These are phyloP conservation scores for Rhizopogon vinicolor DNA, from an alignment of 768 basidiomycete species.

Conservation along the genomic window DNA sequence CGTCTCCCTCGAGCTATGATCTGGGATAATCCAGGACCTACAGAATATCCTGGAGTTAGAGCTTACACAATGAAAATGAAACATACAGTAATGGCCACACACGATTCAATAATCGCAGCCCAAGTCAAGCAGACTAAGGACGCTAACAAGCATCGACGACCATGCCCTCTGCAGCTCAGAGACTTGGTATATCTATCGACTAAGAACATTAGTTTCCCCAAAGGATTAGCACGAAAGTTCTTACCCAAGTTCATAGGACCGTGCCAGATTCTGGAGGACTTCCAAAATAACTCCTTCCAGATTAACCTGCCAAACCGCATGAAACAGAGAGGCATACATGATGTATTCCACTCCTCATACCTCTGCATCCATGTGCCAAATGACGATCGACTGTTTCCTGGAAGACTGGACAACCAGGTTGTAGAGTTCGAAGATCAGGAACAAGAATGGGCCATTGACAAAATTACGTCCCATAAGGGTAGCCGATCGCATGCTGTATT, in stretches of 20 bases:
- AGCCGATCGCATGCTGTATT: constrained; percentile 18
- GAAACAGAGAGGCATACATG: constrained; percentile 21
- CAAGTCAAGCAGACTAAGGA: constrained; percentile 19
- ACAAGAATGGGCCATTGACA: no score
- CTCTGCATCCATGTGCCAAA: constrained; percentile 28
- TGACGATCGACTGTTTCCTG: constrained; percentile 27
- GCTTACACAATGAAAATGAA: constrained; percentile 13
- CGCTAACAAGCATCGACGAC: constrained; percentile 16
- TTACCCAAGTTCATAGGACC: constrained; percentile 29
- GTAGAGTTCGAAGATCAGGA: constrained; percentile 14
- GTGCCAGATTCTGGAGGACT: no score
- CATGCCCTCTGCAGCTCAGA: constrained; percentile 9
- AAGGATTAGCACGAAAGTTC: constrained; percentile 23
- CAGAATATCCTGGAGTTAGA: constrained; percentile 18
- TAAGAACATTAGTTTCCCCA: constrained; percentile 29
- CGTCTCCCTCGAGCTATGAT: constrained; percentile 10
- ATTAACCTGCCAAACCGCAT: constrained; percentile 24
- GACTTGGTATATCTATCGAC: constrained; percentile 31
- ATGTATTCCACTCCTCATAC: constrained; percentile 27
- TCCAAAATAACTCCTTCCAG: constrained; percentile 7
- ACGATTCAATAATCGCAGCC: constrained; percentile 18
- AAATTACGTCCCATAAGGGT: no score
- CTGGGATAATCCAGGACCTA: constrained; percentile 6
- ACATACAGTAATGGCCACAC: constrained; percentile 9
- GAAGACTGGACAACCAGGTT: constrained; percentile 18